Evolutionary conservation across 2,329 filamentous ascomycete species (phyloP).

Genomic region (Geosmithia morbida): DNA sequence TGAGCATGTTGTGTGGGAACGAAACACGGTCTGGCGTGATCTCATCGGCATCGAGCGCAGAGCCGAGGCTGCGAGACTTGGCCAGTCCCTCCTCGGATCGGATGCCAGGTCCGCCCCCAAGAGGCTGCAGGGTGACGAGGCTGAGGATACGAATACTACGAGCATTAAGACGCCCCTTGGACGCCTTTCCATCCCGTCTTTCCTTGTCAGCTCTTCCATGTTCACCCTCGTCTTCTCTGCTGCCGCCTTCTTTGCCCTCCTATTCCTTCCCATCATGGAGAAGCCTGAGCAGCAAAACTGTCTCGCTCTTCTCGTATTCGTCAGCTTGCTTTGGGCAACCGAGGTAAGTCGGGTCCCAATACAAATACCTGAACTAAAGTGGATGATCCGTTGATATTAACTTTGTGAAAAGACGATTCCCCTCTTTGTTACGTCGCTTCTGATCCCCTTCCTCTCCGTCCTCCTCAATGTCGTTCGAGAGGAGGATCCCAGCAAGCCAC

Average conservation of each 20-base stretch:
- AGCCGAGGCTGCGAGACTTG: slow-evolving; percentile 84
- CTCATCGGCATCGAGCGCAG: slow-evolving; percentile 97
- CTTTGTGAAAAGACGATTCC: slow-evolving; percentile 57
- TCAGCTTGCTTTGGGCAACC: slow-evolving; percentile 90
- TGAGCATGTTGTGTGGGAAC: slow-evolving; percentile 97
- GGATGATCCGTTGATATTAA: not conserved
- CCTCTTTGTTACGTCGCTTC: slow-evolving; percentile 86
- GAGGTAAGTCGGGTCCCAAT: slow-evolving; percentile 43
- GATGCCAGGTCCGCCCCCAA: slow-evolving; percentile 54
- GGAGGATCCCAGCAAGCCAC: slow-evolving; percentile 42
- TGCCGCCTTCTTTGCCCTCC: slow-evolving; percentile 56
- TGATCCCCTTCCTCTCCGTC: slow-evolving; percentile 88
- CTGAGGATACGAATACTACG: slow-evolving; percentile 44
- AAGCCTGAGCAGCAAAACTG: slow-evolving; percentile 91
- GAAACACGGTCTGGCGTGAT: slow-evolving; percentile 97
- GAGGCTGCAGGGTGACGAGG: slow-evolving; percentile 74
- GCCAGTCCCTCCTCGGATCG: slow-evolving; percentile 67
- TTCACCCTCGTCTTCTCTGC: slow-evolving; percentile 60
- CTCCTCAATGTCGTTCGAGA: slow-evolving; percentile 71
- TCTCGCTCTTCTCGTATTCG: slow-evolving; percentile 81
- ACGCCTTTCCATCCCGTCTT: slow-evolving; percentile 58
- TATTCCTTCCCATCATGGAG: slow-evolving; percentile 70
- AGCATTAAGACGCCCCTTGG: slow-evolving; percentile 71
- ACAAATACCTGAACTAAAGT: not conserved
- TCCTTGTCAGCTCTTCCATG: slow-evolving; percentile 74